Percentiles rank a stretch among this genome's conserved stretches.
phyloP scores from a whole-genome alignment of 371 early-diverging fungal species.

The Mucor mucedo region DNA sequence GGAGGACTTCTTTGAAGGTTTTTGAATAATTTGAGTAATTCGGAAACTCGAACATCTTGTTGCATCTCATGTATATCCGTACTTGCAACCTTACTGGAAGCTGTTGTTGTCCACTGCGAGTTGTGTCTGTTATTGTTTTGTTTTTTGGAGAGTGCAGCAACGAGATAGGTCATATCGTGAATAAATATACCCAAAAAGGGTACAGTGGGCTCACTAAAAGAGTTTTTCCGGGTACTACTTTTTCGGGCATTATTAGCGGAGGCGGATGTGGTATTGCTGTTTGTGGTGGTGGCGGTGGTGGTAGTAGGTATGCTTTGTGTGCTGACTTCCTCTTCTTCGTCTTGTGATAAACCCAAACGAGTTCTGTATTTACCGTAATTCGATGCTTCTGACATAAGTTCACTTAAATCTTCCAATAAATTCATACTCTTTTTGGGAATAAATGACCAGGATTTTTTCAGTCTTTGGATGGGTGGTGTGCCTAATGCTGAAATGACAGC shows the following conservation, averaged over 20 bases:
- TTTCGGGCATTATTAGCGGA: not conserved
- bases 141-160: conserved; percentile 42
- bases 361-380: conserved; percentile 76
- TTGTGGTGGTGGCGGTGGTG: not conserved
- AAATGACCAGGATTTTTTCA: conserved; percentile 77
- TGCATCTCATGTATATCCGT: conserved; percentile 16
- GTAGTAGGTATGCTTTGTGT: not conserved
- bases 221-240: conserved; percentile 12
- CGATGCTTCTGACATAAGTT: conserved; percentile 69
- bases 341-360: conserved; percentile 31
- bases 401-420: conserved; percentile 56
- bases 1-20: conserved; percentile 65
- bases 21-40: conserved; percentile 51
- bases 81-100: not conserved
- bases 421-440: conserved; percentile 69
- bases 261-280: too few relatives aligned
- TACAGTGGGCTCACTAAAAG: conserved; percentile 60
- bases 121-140: conserved; percentile 5
- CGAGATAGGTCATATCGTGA: conserved; percentile 79
- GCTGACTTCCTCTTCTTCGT: conserved; percentile 10
- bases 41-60: conserved; percentile 55
- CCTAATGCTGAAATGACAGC: conserved; percentile 74
- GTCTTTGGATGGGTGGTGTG: conserved; percentile 76
- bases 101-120: conserved; percentile 17
- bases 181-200: conserved; percentile 82